These are phyloP conservation scores for Mayamaea pseudoterrestris DNA, from an alignment of 108 stramenopile species.

Conservation along the genomic window DNA sequence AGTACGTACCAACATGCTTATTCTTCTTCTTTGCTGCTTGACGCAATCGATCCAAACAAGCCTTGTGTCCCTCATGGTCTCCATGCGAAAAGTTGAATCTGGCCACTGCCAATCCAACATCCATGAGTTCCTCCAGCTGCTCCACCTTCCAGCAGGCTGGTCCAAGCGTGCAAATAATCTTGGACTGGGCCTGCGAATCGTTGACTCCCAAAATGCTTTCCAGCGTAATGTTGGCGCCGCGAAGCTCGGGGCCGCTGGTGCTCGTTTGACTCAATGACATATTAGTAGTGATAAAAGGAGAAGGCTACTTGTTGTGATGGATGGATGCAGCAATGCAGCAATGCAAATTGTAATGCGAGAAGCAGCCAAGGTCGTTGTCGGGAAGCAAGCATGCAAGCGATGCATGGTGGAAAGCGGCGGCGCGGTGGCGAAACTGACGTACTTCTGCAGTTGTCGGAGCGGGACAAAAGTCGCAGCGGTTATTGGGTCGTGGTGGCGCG, in stretches of 20 bases:
- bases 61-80: slow-evolving; percentile 59
- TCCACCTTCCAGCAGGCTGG: slow-evolving; percentile 72
- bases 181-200: slow-evolving; percentile 42
- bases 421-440: no score
- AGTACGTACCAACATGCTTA: slow-evolving; percentile 40
- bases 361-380: no score
- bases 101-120: slow-evolving; percentile 85
- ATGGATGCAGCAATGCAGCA: no score
- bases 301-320: no score
- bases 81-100: slow-evolving; percentile 85
- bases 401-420: no score
- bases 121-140: slow-evolving; percentile 51
- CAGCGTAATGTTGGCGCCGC: slow-evolving; percentile 8
- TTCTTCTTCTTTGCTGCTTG: slow-evolving; percentile 59
- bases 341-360: no score
- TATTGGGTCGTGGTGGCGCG: no score
- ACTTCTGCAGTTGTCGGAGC: no score
- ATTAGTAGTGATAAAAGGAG: no score
- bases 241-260: slow-evolving; percentile 2
- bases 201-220: not conserved
- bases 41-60: slow-evolving; percentile 43
- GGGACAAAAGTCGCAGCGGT: no score
- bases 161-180: slow-evolving; percentile 75
- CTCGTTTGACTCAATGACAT: no score
- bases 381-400: no score